Evolutionary conservation across 345 rosid genomes (phyloP).

Genomic region (Lagerstroemia speciosa): DNA sequence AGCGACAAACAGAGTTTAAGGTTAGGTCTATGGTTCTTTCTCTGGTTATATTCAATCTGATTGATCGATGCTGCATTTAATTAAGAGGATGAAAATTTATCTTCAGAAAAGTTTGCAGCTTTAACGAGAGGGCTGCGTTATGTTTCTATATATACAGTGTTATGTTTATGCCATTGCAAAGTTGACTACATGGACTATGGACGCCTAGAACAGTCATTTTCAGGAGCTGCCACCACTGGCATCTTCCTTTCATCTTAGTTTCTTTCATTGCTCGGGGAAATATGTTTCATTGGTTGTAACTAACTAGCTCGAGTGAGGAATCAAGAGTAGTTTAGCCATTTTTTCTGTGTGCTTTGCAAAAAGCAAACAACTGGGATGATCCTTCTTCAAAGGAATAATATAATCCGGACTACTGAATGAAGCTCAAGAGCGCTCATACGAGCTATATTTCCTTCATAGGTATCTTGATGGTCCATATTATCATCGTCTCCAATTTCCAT

Average conservation of each 20-base stretch:
- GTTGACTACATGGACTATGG: background rate
- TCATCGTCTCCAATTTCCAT: no score
- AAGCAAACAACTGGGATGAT: background rate
- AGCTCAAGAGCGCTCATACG: background rate
- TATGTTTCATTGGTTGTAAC: background rate
- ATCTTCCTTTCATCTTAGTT: background rate
- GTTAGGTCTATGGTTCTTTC: constrained; percentile 17
- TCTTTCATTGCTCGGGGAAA: background rate
- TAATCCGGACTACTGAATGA: background rate
- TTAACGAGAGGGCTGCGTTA: background rate
- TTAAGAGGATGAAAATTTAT: background rate
- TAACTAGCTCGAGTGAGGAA: background rate
- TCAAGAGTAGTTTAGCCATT: background rate
- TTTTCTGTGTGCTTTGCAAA: background rate
- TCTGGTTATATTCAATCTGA: background rate
- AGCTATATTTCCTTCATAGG: background rate
- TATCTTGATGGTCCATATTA: background rate
- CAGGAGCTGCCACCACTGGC: background rate
- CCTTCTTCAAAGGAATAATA: background rate
- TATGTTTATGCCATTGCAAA: background rate
- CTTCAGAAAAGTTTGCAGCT: background rate
- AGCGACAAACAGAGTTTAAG: constrained; percentile 78
- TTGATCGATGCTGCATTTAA: background rate
- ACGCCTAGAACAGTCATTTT: background rate
- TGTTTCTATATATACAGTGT: background rate